Percentiles rank a stretch among this genome's conserved stretches.
Evolutionary conservation across 495 filamentous ascomycete species (phyloP).

Genomic region (Neurospora pannonica): DNA sequence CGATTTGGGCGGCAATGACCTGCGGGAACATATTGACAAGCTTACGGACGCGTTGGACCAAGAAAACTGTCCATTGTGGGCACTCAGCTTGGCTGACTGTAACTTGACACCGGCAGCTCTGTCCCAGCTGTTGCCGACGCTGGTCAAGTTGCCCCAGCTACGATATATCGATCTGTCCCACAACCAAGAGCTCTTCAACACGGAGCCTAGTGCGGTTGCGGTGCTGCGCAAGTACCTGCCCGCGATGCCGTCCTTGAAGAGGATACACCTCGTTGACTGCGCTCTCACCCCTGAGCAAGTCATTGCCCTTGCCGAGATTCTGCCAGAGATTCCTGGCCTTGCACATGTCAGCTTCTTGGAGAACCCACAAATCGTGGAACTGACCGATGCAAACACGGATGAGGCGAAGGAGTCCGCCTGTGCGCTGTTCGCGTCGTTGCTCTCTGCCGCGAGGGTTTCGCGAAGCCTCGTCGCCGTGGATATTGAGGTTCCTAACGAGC

Average conservation of each 20-base stretch:
- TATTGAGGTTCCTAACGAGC: conserved; percentile 72
- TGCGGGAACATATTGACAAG: conserved; percentile 56
- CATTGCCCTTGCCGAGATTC: conserved; percentile 79
- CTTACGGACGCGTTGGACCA: conserved; percentile 55
- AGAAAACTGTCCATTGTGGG: conserved; percentile 55
- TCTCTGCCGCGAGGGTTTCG: conserved; percentile 80
- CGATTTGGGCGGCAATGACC: conserved; percentile 86
- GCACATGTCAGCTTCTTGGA: conserved; percentile 84
- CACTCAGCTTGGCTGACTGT: conserved; percentile 81
- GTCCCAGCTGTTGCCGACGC: conserved; percentile 63
- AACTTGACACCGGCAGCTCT: conserved; percentile 64
- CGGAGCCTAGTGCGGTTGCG: conserved; percentile 62
- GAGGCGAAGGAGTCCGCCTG: conserved; percentile 82
- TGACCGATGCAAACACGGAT: conserved; percentile 61
- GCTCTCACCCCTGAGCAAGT: conserved; percentile 74
- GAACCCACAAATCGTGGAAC: conserved; percentile 59
- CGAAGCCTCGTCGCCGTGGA: conserved; percentile 79
- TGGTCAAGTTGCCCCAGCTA: conserved; percentile 63
- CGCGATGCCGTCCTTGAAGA: conserved; percentile 67
- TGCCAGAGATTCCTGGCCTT: conserved; percentile 74
- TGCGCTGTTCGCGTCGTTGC: conserved; percentile 83
- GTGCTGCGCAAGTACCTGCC: conserved; percentile 77
- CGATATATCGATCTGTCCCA: conserved; percentile 87
- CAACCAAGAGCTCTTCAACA: conserved; percentile 71
- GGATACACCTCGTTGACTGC: conserved; percentile 84